These are phyloP conservation scores for Mortierella hygrophila DNA, from an alignment of 192 early-diverging fungal genomes.

Conservation along the genomic window DNA sequence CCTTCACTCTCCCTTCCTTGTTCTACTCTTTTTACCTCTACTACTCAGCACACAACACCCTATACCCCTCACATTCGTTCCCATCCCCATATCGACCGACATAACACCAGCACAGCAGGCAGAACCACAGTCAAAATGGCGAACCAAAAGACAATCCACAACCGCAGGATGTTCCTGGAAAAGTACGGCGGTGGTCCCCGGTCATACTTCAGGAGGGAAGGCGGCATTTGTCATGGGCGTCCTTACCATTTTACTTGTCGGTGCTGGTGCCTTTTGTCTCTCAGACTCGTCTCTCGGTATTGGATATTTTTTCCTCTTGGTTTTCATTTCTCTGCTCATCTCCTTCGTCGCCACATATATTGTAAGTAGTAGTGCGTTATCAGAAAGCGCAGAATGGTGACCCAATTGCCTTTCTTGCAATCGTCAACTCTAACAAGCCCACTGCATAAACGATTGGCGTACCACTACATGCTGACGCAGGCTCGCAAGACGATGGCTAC, in stretches of 20 bases:
- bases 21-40: background rate
- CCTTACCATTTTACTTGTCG: conserved; percentile 21
- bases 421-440: background rate
- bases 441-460: background rate
- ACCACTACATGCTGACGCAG: conserved; percentile 30
- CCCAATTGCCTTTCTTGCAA: background rate
- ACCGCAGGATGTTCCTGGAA: conserved; percentile 15
- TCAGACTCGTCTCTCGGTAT: conserved; percentile 1
- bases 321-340: conserved; percentile 8
- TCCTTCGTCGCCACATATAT: conserved; percentile 12
- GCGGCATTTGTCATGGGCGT: conserved; percentile 13
- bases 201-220: conserved; percentile 26
- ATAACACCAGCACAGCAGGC: background rate
- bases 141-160: conserved; percentile 6
- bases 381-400: background rate
- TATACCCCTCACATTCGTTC: background rate
- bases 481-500: conserved; percentile 26
- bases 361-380: background rate
- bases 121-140: background rate
- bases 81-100: background rate
- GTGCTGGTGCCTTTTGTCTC: conserved; percentile 21
- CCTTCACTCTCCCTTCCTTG: background rate
- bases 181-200: conserved; percentile 20
- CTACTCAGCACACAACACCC: background rate
- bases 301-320: conserved; percentile 20